phyloP scores from a whole-genome alignment of 345 rosid genomes.

The Citrus australasica region DNA sequence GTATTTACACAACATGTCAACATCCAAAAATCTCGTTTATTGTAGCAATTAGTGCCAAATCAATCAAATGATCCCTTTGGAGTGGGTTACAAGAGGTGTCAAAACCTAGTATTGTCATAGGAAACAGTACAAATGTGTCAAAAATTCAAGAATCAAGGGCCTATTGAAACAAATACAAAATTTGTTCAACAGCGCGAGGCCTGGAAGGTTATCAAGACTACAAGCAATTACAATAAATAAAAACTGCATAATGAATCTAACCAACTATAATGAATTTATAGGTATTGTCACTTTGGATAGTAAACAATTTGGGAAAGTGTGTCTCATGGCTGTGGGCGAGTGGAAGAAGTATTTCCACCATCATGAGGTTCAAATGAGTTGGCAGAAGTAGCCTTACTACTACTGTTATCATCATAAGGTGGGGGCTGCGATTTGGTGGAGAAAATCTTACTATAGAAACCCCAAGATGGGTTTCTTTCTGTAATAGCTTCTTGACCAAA shows the following conservation, averaged over 20 bases:
- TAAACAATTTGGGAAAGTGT: not conserved
- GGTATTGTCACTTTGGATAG: not conserved
- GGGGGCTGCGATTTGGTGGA: not conserved
- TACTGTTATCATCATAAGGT: not conserved
- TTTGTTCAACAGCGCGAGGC: not conserved
- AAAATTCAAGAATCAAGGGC: not conserved
- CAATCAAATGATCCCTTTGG: not conserved
- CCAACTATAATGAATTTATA: not conserved
- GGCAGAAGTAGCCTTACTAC: not conserved
- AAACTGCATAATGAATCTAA: not conserved
- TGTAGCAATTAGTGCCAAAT: not conserved
- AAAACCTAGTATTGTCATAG: not conserved
- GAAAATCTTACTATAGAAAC: slow-evolving; percentile 45
- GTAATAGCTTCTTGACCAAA: slow-evolving; percentile 76
- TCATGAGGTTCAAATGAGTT: not conserved
- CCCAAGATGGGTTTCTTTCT: slow-evolving; percentile 50
- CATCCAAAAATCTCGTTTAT: not conserved
- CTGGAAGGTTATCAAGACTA: not conserved
- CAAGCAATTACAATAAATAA: not conserved
- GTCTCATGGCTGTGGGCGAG: not conserved
- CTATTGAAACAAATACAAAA: not conserved
- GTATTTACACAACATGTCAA: too few relatives aligned
- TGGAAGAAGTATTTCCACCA: not conserved
- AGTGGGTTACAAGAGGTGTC: not conserved
- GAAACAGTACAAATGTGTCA: not conserved